Evolutionary conservation across 1,139 yeast genomes (phyloP).

Genomic region (Kazachstania sp.): DNA sequence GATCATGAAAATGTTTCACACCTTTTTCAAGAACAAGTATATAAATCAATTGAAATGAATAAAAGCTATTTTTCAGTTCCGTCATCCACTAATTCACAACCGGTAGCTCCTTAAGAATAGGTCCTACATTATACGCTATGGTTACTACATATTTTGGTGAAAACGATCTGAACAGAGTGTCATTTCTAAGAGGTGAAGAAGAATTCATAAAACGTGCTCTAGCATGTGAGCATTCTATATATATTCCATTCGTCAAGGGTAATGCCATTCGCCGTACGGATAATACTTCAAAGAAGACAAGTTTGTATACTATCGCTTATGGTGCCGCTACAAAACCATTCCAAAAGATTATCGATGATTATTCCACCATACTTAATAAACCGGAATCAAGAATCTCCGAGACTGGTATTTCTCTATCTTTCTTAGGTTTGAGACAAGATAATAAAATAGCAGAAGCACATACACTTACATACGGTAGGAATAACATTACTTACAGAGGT

Average conservation of each 20-base stretch:
- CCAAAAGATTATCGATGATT: slow-evolving; percentile 10
- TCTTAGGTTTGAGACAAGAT: slow-evolving; percentile 45
- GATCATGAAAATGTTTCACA: too few relatives aligned
- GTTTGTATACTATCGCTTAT: slow-evolving; percentile 7
- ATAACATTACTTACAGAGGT: slow-evolving; percentile 42
- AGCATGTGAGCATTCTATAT: slow-evolving; percentile 42
- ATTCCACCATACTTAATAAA: slow-evolving; percentile 14
- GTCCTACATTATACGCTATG: not conserved
- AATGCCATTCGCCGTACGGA: slow-evolving; percentile 11
- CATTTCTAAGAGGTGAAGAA: slow-evolving; percentile 63
- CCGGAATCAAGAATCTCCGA: slow-evolving; percentile 14
- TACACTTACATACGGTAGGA: not conserved
- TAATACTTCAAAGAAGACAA: not conserved
- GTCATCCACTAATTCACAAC: too few relatives aligned
- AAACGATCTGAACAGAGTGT: slow-evolving; percentile 64
- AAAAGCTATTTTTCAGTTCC: too few relatives aligned
- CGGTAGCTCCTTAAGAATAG: not conserved
- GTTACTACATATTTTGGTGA: slow-evolving; percentile 37
- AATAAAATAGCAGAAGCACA: not conserved
- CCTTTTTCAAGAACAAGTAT: too few relatives aligned
- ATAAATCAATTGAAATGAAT: too few relatives aligned
- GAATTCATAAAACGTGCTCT: slow-evolving; percentile 51
- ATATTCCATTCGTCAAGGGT: slow-evolving; percentile 43
- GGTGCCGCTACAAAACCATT: slow-evolving; percentile 8
- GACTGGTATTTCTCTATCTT: slow-evolving; percentile 37